Evolutionary conservation across 768 basidiomycete species (phyloP), one percentile per base, ranked within the genome.

Genomic region (Pisolithus marmoratus): DNA sequence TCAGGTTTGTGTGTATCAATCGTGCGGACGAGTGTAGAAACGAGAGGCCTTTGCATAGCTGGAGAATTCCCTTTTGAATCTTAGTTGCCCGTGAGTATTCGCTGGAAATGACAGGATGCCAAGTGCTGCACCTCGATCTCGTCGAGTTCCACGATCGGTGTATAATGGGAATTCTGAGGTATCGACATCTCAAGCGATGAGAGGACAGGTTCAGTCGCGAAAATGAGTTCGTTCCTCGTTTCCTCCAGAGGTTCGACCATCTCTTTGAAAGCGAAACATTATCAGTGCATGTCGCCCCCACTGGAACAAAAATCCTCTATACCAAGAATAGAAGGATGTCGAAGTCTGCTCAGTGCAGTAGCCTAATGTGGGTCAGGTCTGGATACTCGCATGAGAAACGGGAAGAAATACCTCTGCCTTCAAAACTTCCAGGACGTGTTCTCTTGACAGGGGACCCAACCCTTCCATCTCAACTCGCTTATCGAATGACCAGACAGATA

Each of bases 171-270:
- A 4, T 81, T 79, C 38, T 84, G 83, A 7, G 82, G 78, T 50
- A 93, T 86, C 6, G 90, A 85, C 22, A 85, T 73, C 48, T 85
- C 80, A 12, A 99, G 77, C 1, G 91, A 90, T 0, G 92, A 87
- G 9, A 90, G 70, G 29, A 98, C 74, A 27, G 87, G 86, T 63
- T 99, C 96, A 1, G 96, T 96, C 8, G 94, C 95, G 62, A 97
- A 98, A 38, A 86, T 83, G 38, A 98, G 74, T 60, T 95, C 90
- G 36, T 74, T 86, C 51, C 95, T 76, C 0, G 94, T 88, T 69
- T 99, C 95, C 64, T 97, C 94, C 43, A 96, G 72, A 23, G 96
- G 95, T 70, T 99, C 96, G 26, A 95, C 94, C 85, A 97, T 90
- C 73, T 98, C 95, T 92, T 67, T 37, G 27, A 20, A 12, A 43